These are phyloP conservation scores for Vitis rotundifolia DNA, from an alignment of 164 flowering plant genomes.

Conservation along the genomic window DNA sequence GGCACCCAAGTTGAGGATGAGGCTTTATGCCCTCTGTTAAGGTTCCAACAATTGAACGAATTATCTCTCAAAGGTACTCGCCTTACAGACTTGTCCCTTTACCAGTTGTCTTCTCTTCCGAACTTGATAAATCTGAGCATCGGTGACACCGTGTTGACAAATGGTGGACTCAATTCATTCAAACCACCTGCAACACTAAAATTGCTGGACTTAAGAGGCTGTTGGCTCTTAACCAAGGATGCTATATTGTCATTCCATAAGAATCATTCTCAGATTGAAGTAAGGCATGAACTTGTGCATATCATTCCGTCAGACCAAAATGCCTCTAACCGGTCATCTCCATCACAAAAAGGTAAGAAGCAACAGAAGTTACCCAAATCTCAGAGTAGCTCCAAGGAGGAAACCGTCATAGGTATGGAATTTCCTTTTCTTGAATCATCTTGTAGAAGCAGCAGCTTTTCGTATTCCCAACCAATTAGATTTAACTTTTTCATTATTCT, in stretches of 20 bases:
- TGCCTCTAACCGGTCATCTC: conserved; percentile 17
- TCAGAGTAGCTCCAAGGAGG: conserved; percentile 15
- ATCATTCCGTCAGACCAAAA: conserved; percentile 16
- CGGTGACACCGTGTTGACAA: conserved; percentile 68
- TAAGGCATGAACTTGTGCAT: conserved; percentile 64
- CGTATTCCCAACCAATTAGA: neutral
- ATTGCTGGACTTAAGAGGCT: conserved; percentile 67
- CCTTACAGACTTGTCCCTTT: conserved; percentile 59
- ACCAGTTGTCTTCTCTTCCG: conserved; percentile 44
- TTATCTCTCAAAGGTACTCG: conserved; percentile 56
- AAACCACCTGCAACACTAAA: conserved; percentile 53
- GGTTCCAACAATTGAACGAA: conserved; percentile 38
- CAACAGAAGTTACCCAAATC: conserved; percentile 19
- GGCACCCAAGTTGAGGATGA: conserved; percentile 53
- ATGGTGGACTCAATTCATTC: conserved; percentile 57
- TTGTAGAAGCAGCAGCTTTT: neutral
- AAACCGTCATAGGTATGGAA: conserved; percentile 36
- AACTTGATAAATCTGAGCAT: conserved; percentile 52
- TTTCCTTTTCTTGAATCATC: neutral
- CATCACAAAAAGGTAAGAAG: conserved; percentile 29
- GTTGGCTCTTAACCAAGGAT: conserved; percentile 84
- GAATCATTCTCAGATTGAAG: conserved; percentile 53
- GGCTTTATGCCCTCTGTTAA: conserved; percentile 48
- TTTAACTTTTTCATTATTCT: conserved; percentile 7
- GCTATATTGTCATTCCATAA: conserved; percentile 43